Evolutionary conservation across 441 rosid genomes (phyloP).

Genomic region (Theobroma grandiflorum): DNA sequence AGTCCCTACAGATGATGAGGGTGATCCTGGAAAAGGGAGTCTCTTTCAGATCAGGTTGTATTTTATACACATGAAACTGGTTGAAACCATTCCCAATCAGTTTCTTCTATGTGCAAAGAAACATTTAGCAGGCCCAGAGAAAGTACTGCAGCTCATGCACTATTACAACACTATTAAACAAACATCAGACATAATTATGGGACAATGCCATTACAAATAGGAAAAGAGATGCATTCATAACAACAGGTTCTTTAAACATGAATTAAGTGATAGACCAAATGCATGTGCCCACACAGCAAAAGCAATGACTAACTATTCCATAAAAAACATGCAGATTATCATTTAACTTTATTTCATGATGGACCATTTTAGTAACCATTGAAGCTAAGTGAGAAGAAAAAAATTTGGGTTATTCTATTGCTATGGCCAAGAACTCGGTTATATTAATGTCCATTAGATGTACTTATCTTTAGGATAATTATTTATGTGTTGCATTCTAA

Average conservation of each 20-base stretch:
- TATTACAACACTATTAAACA: conserved; percentile 27
- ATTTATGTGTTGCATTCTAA: neutral
- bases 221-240: conserved; percentile 14
- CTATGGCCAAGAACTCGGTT: neutral
- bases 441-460: neutral
- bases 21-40: conserved; percentile 43
- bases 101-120: conserved; percentile 29
- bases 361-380: neutral
- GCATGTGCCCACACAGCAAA: conserved; percentile 21
- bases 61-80: conserved; percentile 38
- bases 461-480: neutral
- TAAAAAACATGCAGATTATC: neutral
- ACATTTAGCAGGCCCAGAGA: conserved; percentile 4
- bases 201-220: conserved; percentile 2
- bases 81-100: conserved; percentile 44
- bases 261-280: neutral
- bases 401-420: neutral
- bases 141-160: conserved; percentile 41
- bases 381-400: neutral
- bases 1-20: conserved; percentile 34
- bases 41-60: conserved; percentile 37
- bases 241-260: conserved; percentile 2
- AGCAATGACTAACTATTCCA: neutral
- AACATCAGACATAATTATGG: conserved; percentile 23
- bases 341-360: neutral